phyloP scores from a whole-genome alignment of 306 rosid species.

The Dryas drummondii region DNA sequence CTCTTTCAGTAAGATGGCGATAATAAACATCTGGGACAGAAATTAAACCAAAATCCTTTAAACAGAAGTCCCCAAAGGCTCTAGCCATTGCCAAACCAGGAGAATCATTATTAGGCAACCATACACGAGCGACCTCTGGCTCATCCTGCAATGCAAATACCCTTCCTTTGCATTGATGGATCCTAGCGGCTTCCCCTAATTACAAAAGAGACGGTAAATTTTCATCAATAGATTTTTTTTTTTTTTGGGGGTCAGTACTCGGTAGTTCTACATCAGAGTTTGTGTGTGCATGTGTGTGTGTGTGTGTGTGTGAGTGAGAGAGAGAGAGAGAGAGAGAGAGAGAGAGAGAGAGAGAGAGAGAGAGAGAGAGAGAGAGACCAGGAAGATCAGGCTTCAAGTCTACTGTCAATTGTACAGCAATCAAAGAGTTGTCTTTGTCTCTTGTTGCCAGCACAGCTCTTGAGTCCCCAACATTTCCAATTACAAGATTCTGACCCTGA shows the following conservation, averaged over 20 bases:
- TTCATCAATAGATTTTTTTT: not conserved
- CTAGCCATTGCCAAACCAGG: constrained; percentile 69
- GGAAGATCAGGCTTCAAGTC: constrained; percentile 64
- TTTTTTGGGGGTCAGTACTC: not conserved
- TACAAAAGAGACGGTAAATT: constrained; percentile 7
- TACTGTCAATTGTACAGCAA: constrained; percentile 47
- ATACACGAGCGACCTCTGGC: constrained; percentile 62
- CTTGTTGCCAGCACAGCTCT: constrained; percentile 55
- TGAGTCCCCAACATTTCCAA: constrained; percentile 57
- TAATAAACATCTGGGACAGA: constrained; percentile 52
- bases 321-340: constrained; percentile 17
- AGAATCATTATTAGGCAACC: constrained; percentile 56
- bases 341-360: constrained; percentile 11
- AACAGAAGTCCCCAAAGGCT: constrained; percentile 62
- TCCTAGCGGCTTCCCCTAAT: constrained; percentile 59
- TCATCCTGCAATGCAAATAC: constrained; percentile 63
- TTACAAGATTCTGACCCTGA: constrained; percentile 44
- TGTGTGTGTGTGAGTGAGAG: not conserved
- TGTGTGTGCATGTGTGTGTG: not conserved
- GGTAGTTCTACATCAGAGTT: not conserved
- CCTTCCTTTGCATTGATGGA: constrained; percentile 57
- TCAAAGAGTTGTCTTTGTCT: constrained; percentile 38
- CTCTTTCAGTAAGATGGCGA: constrained; percentile 40
- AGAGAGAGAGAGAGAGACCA: constrained; percentile 28
- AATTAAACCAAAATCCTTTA: constrained; percentile 58